Base-by-base conservation (phyloP, 331 rosid genomes). In the Saraca asoca region DNA sequence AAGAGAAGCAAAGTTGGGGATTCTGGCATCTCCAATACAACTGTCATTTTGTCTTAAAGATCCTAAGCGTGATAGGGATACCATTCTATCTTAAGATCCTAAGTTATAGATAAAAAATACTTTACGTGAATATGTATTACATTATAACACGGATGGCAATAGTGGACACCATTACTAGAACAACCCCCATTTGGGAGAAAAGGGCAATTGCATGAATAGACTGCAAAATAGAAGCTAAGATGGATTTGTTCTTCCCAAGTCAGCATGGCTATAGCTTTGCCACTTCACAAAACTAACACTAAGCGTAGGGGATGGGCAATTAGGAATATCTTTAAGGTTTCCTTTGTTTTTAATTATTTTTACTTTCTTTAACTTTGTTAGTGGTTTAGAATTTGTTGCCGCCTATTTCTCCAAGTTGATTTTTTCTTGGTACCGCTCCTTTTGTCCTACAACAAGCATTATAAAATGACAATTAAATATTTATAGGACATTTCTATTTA, bases 1-100 rank as follows among this genome's bases (percentile, higher is more conserved):
- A 24, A 1, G 15, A 51, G 68, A 38, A 51, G 68, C 68, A 18
- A 61, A 48, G 61, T 19, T 62, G 73, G 68, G 73, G 68, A 58
- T 58, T 69, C 38, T 80, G 61, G 64, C 74, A 11, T 58, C 43
- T 29, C 7, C 38, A 6, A 4, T 54, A 5, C 43, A 48, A 75
- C 14, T 58, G 43, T 53, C 48, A 50, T 1, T 24, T 24, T 24
- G 31, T 24, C 31, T 24, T 24, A 24, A 24, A 24, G 3, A 24
- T 24, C 6, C 12, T 38, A 16, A n/a, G 53, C 33, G 17, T 45
- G 77, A 38, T 46, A 34, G 49, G 54, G 53, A 51, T 64, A n/a
- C 45, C 38, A 41, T 10, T 31, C 7, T 48, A 43, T 71, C 72
- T 56, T 4, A 41, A 45, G 53, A 62, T 58, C 53, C 14, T 55